Percentiles rank a stretch among this genome's conserved stretches.
Conservation (phyloP, 2,329 filamentous ascomycete species). For the Aspergillus pseudoterreus region DNA sequence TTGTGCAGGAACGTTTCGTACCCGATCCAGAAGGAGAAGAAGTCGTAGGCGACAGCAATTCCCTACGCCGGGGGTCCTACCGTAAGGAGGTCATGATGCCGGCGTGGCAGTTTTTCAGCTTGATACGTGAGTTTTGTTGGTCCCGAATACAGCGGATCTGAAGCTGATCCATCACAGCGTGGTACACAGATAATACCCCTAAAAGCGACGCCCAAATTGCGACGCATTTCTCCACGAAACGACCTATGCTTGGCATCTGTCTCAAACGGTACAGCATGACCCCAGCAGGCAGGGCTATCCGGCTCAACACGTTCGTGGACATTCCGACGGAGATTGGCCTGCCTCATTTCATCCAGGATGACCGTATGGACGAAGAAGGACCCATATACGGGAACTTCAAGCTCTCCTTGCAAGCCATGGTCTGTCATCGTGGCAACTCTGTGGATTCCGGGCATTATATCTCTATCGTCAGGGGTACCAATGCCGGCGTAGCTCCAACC, state of each 20-base stretch:
- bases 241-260: conserved; percentile 87
- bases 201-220: conserved; percentile 74
- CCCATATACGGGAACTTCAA: conserved; percentile 85
- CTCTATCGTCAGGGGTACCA: conserved; percentile 73
- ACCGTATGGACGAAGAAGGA: conserved; percentile 63
- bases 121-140: conserved; percentile 67
- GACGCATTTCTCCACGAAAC: conserved; percentile 75
- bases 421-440: conserved; percentile 85
- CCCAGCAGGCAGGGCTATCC: conserved; percentile 62
- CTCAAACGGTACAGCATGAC: conserved; percentile 84
- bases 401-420: conserved; percentile 81
- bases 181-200: conserved; percentile 71
- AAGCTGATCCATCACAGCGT: conserved; percentile 56
- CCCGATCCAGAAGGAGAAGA: conserved; percentile 42
- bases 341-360: conserved; percentile 85
- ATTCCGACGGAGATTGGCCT: conserved; percentile 81
- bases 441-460: conserved; percentile 91
- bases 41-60: conserved; percentile 19
- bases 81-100: conserved; percentile 88
- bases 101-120: conserved; percentile 94
- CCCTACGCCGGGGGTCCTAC: conserved; percentile 39
- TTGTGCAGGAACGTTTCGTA: conserved; percentile 43
- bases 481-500: conserved; percentile 30
- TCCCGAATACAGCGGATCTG: background rate
- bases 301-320: conserved; percentile 80